Percentiles rank a stretch among this genome's conserved stretches.
phyloP scores from a whole-genome alignment of 2,329 filamentous ascomycete species.

The Fusarium domesticum region DNA sequence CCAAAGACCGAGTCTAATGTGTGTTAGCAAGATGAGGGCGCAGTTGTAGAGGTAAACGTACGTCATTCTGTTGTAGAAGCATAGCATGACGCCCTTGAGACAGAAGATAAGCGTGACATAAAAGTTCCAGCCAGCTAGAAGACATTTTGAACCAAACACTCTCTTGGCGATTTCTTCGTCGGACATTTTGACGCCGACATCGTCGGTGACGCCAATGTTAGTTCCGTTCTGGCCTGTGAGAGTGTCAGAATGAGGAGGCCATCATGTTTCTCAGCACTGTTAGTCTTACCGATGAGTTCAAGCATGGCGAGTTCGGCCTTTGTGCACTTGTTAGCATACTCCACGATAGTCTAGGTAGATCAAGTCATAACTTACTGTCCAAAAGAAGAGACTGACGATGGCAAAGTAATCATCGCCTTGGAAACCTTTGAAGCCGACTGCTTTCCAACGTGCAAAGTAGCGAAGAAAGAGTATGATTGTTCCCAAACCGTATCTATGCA shows the following conservation, averaged over 20 bases:
- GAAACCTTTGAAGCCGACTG: constrained; percentile 40
- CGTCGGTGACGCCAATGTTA: constrained; percentile 36
- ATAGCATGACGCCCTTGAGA: constrained; percentile 43
- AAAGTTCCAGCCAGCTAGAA: constrained; percentile 39
- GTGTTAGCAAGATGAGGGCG: not conserved
- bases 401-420: constrained; percentile 45
- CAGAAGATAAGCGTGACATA: constrained; percentile 43
- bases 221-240: constrained; percentile 37
- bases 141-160: constrained; percentile 35
- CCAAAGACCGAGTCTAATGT: constrained; percentile 33
- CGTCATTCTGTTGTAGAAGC: constrained; percentile 43
- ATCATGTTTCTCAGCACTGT: not conserved
- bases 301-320: constrained; percentile 32
- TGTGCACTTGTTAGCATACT: constrained; percentile 1
- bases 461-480: constrained; percentile 37
- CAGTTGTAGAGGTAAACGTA: constrained; percentile 18
- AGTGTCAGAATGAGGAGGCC: constrained; percentile 5
- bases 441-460: constrained; percentile 38
- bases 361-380: constrained; percentile 33
- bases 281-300: constrained; percentile 32
- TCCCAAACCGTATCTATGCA: constrained; percentile 33
- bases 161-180: constrained; percentile 28
- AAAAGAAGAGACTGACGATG: constrained; percentile 35
- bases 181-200: constrained; percentile 31
- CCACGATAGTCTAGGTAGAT: not conserved